Percentiles rank a stretch among this genome's conserved stretches.
phyloP scores from a whole-genome alignment of 2,329 filamentous ascomycete genomes.

The Botrytis aclada region DNA sequence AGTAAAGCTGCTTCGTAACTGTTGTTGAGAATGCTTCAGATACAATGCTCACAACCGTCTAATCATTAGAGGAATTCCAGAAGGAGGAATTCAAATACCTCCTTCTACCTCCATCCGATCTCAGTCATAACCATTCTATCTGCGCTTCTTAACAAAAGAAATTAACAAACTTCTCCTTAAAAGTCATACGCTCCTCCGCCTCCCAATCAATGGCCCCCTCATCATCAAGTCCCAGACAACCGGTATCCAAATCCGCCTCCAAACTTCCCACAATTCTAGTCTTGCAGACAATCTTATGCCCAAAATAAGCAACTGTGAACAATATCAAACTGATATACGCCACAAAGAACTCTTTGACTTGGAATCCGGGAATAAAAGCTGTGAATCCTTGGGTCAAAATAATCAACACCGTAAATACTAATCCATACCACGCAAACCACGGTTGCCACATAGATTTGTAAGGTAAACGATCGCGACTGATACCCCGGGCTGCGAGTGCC shows the following conservation, averaged over 20 bases:
- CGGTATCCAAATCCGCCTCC: constrained; percentile 45
- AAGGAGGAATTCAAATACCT: constrained; percentile 16
- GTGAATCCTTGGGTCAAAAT: constrained; percentile 68
- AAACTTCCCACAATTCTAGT: constrained; percentile 39
- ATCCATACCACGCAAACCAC: constrained; percentile 61
- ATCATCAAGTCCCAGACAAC: constrained; percentile 32
- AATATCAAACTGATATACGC: constrained; percentile 63
- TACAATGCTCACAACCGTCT: background rate
- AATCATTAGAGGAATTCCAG: constrained; percentile 14
- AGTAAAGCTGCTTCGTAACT: background rate
- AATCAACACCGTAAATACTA: constrained; percentile 63
- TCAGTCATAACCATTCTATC: background rate
- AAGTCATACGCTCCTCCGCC: background rate
- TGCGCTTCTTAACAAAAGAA: constrained; percentile 8
- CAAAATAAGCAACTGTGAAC: constrained; percentile 57
- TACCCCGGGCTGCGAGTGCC: constrained; percentile 54
- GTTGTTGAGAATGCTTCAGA: background rate
- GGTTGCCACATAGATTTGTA: constrained; percentile 62
- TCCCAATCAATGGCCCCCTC: background rate
- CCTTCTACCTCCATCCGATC: constrained; percentile 9
- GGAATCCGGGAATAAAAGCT: constrained; percentile 59
- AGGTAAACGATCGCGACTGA: constrained; percentile 56
- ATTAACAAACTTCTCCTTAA: background rate
- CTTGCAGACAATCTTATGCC: constrained; percentile 52
- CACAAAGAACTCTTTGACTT: constrained; percentile 58